phyloP scores from a whole-genome alignment of 2,329 filamentous ascomycete genomes.

The Xylaria multiplex region DNA sequence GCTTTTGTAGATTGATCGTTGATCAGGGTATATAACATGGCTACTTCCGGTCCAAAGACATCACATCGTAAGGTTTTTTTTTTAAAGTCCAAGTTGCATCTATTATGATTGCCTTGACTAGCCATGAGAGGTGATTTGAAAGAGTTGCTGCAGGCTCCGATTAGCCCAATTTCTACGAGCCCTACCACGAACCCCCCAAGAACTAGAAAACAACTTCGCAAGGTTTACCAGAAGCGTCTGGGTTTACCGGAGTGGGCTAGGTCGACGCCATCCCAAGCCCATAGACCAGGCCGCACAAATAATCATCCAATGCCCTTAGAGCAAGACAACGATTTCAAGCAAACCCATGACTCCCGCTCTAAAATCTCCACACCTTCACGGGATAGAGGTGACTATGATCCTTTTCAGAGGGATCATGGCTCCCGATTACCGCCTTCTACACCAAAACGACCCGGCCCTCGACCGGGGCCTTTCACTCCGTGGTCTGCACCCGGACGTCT shows the following conservation, averaged over 20 bases:
- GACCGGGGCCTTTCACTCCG: not conserved
- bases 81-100: too few species aligned
- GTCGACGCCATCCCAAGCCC: not conserved
- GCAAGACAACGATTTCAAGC: not conserved
- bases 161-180: not conserved
- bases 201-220: not conserved
- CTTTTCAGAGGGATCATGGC: not conserved
- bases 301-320: not conserved
- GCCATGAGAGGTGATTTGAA: not conserved
- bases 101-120: not conserved
- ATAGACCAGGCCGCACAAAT: not conserved
- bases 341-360: not conserved
- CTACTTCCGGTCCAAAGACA: too few species aligned
- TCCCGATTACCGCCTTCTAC: not conserved
- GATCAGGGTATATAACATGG: not conserved
- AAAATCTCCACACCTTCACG: not conserved
- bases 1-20: too few species aligned
- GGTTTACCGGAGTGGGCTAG: not conserved
- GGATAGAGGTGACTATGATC: not conserved
- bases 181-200: not conserved
- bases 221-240: not conserved
- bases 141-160: not conserved
- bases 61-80: not conserved
- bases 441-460: not conserved
- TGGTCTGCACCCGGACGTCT: conserved; percentile 12